phyloP scores from a whole-genome alignment of 2,329 filamentous ascomycete genomes.

The Acephala macrosclerotiorum region DNA sequence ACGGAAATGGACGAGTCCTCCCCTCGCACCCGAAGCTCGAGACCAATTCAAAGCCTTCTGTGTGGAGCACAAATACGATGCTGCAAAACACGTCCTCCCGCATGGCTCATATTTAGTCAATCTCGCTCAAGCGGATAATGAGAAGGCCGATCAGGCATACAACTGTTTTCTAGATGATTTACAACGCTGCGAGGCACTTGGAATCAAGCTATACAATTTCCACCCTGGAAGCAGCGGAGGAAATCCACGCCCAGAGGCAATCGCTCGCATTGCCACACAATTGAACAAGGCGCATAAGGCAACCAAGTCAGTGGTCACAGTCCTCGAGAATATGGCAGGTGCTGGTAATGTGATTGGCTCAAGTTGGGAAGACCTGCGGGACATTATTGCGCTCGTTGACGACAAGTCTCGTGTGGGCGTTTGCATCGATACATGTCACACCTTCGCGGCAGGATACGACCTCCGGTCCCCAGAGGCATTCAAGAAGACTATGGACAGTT shows the following conservation, averaged over 20 bases:
- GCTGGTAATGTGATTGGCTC: slow-evolving; percentile 87
- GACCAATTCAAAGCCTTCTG: slow-evolving; percentile 75
- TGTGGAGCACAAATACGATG: slow-evolving; percentile 74
- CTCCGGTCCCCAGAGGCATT: slow-evolving; percentile 79
- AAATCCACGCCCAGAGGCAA: slow-evolving; percentile 70
- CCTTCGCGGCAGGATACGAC: slow-evolving; percentile 94
- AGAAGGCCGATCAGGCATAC: slow-evolving; percentile 87
- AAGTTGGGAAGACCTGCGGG: slow-evolving; percentile 83
- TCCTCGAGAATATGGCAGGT: slow-evolving; percentile 96
- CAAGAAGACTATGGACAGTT: slow-evolving; percentile 73
- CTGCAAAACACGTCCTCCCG: slow-evolving; percentile 78
- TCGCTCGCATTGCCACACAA: slow-evolving; percentile 79
- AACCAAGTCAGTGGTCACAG: slow-evolving; percentile 78
- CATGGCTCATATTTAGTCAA: slow-evolving; percentile 98
- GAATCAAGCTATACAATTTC: slow-evolving; percentile 96
- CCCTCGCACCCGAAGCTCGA: slow-evolving; percentile 72
- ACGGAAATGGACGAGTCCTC: slow-evolving; percentile 89
- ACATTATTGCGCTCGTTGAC: slow-evolving; percentile 81
- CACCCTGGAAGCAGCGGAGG: slow-evolving; percentile 87
- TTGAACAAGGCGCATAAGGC: slow-evolving; percentile 83
- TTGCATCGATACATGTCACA: slow-evolving; percentile 96
- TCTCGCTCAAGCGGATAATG: slow-evolving; percentile 81
- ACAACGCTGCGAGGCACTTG: slow-evolving; percentile 81
- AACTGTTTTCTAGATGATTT: slow-evolving; percentile 88
- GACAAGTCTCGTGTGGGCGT: slow-evolving; percentile 88